Evolutionary conservation across 768 basidiomycete species (phyloP), one percentile per base, ranked within the genome.

Genomic region (Mycena vulgaris): DNA sequence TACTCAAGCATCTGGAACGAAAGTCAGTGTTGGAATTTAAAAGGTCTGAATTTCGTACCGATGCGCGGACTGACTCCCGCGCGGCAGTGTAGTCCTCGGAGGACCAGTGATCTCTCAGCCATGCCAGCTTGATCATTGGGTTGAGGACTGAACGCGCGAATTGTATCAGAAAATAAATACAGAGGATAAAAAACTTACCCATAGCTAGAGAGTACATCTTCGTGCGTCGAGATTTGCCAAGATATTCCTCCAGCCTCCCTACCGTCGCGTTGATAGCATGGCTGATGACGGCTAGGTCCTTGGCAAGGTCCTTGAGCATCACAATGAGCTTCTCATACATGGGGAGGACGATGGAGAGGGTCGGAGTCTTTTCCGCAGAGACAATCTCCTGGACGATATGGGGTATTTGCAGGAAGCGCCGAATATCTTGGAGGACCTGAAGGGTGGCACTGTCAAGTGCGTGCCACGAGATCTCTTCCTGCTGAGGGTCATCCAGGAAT

Each of bases 291-390:
- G 42, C 49, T 4, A 69, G 73, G 4, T 55, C 28, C 25, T 58
- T 47, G 13, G 49, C 49, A 10, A 45, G 57, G 16, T 71, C 39
- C 37, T 68, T 45, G 23, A 76, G 64, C 62, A 75, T 64, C 19
- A 68, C 21, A 14, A 78, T 73, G 9, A 81, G 72, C 30, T 75
- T 11, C 65, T 82, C n/a, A n/a, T n/a, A n/a, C n/a, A n/a, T n/a
- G n/a, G n/a, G 76, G 33, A 35, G 33, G 33, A 35, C 78, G 28
- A 76, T 58, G 2, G 78, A 78, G 6, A 80, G 75, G 11, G 79
- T 80, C 10, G 77, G 80, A 5, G 79, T 79, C 48, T 77, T 75
- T 71, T 82, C 76, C 7, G 71, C 74, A 0, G 74, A 78, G 1
- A 80, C 72, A 35, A 77, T 39, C 56, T 79, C 73, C 49, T 80